phyloP scores from a whole-genome alignment of 73 alveolate genomes.

The Paramecium primaurelia region DNA sequence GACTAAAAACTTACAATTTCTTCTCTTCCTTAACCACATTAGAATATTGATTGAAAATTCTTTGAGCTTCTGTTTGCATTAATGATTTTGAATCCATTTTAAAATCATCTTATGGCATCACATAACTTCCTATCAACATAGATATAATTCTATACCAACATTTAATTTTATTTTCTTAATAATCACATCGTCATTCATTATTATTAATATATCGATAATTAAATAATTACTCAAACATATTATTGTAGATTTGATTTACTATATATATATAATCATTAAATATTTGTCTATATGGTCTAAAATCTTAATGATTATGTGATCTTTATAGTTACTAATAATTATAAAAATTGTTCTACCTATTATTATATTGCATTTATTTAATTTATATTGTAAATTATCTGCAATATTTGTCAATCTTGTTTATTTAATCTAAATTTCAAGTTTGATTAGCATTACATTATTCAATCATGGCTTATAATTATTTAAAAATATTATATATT shows the following conservation, averaged over 20 bases:
- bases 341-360: not conserved
- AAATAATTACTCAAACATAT: too few species aligned
- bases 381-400: not conserved
- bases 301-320: not conserved
- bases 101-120: not conserved
- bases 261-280: not conserved
- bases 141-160: not conserved
- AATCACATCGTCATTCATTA: not conserved
- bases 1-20: not conserved
- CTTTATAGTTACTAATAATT: not conserved
- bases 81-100: not conserved
- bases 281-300: not conserved
- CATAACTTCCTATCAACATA: not conserved
- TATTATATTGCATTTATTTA: not conserved
- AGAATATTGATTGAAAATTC: constrained; percentile 33
- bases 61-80: constrained; percentile 20
- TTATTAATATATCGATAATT: too few species aligned
- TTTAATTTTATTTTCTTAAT: not conserved
- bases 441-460: not conserved
- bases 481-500: too few species aligned
- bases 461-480: not conserved
- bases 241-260: too few species aligned
- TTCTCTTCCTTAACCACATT: constrained; percentile 2
- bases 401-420: not conserved
- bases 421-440: not conserved